Conservation (phyloP, 805 yeast species). For the Maudiozyma pseudohumilis region DNA sequence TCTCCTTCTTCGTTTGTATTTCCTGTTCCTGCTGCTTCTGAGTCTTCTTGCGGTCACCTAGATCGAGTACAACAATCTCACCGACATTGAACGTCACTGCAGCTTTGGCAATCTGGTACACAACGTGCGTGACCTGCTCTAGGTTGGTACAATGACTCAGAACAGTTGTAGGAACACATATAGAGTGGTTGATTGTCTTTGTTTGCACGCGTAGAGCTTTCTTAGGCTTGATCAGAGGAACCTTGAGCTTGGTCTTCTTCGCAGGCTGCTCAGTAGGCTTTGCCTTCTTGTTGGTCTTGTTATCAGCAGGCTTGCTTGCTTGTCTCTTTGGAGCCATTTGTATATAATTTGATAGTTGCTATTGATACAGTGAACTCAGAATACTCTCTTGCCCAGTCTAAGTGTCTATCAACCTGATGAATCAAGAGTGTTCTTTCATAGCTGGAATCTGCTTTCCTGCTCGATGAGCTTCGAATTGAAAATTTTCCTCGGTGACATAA, state of each 20-base stretch:
- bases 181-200: constrained; percentile 34
- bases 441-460: too few species aligned
- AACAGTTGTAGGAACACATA: constrained; percentile 67
- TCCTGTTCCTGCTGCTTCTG: constrained; percentile 7
- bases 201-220: constrained; percentile 13
- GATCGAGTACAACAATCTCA: constrained; percentile 65
- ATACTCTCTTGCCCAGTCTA: too few species aligned
- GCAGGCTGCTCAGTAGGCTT: neutral
- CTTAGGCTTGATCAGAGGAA: constrained; percentile 8
- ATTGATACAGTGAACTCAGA: too few species aligned
- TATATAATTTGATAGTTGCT: too few species aligned
- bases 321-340: constrained; percentile 1
- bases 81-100: constrained; percentile 60
- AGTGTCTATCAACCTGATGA: too few species aligned
- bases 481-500: too few species aligned
- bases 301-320: neutral
- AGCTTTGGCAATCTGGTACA: constrained; percentile 71
- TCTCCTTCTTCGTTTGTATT: constrained; percentile 7
- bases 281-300: neutral
- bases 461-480: too few species aligned
- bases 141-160: constrained; percentile 53
- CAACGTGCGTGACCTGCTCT: constrained; percentile 62
- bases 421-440: too few species aligned
- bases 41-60: constrained; percentile 24
- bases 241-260: neutral